A percentile compares a stretch with the other conserved stretches of the same genome.
Conservation (phyloP, 495 filamentous ascomycete species). For the Annulohypoxylon nitens region DNA sequence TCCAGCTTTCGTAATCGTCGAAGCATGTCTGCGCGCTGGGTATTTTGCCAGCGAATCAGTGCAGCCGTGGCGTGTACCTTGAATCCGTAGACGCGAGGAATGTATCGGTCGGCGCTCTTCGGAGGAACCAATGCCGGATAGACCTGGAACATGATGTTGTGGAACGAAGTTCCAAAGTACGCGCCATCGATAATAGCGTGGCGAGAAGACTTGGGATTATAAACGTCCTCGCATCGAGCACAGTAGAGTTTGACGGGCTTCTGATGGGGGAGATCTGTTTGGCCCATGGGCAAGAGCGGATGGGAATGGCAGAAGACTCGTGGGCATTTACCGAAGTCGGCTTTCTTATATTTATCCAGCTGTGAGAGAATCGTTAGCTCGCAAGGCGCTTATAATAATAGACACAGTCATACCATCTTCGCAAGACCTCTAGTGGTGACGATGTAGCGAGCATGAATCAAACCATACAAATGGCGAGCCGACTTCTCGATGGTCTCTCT, state of each 20-base stretch:
- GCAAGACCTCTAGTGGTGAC: constrained; percentile 93
- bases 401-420: constrained; percentile 82
- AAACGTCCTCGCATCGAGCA: constrained; percentile 95
- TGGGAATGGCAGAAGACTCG: constrained; percentile 93
- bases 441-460: constrained; percentile 97
- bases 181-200: constrained; percentile 96
- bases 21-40: constrained; percentile 81
- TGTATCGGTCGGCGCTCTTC: constrained; percentile 87
- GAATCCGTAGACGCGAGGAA: constrained; percentile 93
- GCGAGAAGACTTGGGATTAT: constrained; percentile 98
- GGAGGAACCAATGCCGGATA: constrained; percentile 89
- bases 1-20: constrained; percentile 71
- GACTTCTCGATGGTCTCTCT: constrained; percentile 98
- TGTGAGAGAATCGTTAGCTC: constrained; percentile 53
- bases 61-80: constrained; percentile 92
- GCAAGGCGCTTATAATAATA: neutral
- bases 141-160: constrained; percentile 99
- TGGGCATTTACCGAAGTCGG: constrained; percentile 97
- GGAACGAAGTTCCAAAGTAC: constrained; percentile 97
- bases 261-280: constrained; percentile 84
- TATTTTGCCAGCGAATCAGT: constrained; percentile 90
- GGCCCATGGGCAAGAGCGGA: constrained; percentile 91
- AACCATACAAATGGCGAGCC: constrained; percentile 93
- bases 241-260: constrained; percentile 97
- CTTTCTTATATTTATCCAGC: constrained; percentile 99